Conservation (phyloP, 441 rosid genomes). For the Sinapis alba region DNA sequence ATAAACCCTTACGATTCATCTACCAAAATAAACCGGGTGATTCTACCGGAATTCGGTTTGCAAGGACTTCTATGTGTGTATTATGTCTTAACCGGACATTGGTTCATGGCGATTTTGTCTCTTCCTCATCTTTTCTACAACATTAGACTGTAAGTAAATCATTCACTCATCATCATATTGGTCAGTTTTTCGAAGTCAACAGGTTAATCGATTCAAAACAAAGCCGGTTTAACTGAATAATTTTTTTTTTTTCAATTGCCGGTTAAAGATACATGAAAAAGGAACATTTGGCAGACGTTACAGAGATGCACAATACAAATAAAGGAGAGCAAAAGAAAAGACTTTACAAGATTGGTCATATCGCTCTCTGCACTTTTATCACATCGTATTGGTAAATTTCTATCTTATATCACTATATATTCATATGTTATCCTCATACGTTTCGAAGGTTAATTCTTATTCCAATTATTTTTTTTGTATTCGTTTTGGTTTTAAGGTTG, state of each 20-base stretch:
- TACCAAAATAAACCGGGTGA: constrained; percentile 67
- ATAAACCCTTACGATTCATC: constrained; percentile 92
- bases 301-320: constrained; percentile 86
- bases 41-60: constrained; percentile 75
- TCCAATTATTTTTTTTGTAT: not conserved
- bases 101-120: constrained; percentile 79
- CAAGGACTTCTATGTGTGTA: constrained; percentile 70
- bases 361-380: constrained; percentile 62
- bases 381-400: constrained; percentile 68
- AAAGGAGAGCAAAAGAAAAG: constrained; percentile 80
- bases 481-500: constrained; percentile 24
- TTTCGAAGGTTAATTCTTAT: not conserved
- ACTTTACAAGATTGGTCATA: constrained; percentile 73
- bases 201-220: not conserved
- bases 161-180: not conserved
- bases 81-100: constrained; percentile 77
- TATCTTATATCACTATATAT: not conserved
- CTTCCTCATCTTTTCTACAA: constrained; percentile 84
- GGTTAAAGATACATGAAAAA: constrained; percentile 48
- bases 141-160: constrained; percentile 67
- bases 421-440: not conserved
- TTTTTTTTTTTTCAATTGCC: not conserved
- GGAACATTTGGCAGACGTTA: constrained; percentile 80
- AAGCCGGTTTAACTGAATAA: not conserved
- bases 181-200: not conserved